Percentiles rank a stretch among this genome's conserved stretches.
Conservation (phyloP, 805 yeast species). For the Wickerhamiella occidentalis region DNA sequence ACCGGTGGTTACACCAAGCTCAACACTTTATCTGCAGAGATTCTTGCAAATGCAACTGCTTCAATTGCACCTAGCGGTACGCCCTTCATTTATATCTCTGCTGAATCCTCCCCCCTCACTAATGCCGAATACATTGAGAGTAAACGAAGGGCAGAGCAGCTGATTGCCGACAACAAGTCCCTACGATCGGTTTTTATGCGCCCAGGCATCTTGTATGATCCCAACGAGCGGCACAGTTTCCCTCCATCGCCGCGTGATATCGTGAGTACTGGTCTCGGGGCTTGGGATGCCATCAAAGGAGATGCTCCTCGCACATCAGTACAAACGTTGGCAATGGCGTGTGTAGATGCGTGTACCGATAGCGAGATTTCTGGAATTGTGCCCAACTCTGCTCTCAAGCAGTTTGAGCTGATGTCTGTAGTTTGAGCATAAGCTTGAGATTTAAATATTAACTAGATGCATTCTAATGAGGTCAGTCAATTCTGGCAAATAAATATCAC, state of each 20-base stretch:
- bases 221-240: slow-evolving; percentile 23
- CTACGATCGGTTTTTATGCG: slow-evolving; percentile 55
- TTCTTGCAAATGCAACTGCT: slow-evolving; percentile 45
- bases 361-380: slow-evolving; percentile 45
- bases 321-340: slow-evolving; percentile 51
- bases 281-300: slow-evolving; percentile 35
- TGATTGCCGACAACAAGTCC: slow-evolving; percentile 32
- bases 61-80: slow-evolving; percentile 19
- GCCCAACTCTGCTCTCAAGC: slow-evolving; percentile 35
- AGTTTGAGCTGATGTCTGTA: slow-evolving; percentile 12
- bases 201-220: slow-evolving; percentile 75
- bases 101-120: slow-evolving; percentile 56
- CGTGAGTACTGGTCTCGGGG: slow-evolving; percentile 35
- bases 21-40: slow-evolving; percentile 57
- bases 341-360: slow-evolving; percentile 44
- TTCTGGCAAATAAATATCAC: background rate
- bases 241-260: slow-evolving; percentile 28
- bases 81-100: slow-evolving; percentile 64
- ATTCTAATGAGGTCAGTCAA: too few species aligned
- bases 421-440: too few species aligned
- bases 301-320: slow-evolving; percentile 35
- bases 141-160: slow-evolving; percentile 62
- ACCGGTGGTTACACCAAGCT: slow-evolving; percentile 39
- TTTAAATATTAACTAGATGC: background rate
- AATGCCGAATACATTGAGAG: slow-evolving; percentile 63